Conservation (phyloP, 2,329 filamentous ascomycete species). For the Cladosporium sp. region DNA sequence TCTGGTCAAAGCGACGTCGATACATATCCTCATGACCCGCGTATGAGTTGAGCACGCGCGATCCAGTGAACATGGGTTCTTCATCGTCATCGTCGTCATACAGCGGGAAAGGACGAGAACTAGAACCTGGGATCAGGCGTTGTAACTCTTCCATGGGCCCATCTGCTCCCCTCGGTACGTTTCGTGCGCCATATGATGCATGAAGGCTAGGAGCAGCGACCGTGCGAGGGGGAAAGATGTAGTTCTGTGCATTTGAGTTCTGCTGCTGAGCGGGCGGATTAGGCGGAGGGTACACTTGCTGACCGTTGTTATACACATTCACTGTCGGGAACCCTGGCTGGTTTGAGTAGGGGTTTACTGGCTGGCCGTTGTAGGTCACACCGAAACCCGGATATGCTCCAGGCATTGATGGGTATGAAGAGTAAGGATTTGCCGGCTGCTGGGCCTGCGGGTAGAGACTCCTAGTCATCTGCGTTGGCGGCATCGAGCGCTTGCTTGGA, state of each 20-base stretch:
- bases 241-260: background rate
- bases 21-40: slow-evolving; percentile 31
- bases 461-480: slow-evolving; percentile 5
- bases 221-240: background rate
- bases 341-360: background rate
- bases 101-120: background rate
- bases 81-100: slow-evolving; percentile 28
- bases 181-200: background rate
- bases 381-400: slow-evolving; percentile 24
- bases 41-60: slow-evolving; percentile 23
- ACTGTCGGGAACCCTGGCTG: background rate
- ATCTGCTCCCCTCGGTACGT: background rate
- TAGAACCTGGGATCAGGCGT: slow-evolving; percentile 23
- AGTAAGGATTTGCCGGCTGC: background rate
- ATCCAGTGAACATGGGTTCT: slow-evolving; percentile 25
- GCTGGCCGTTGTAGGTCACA: slow-evolving; percentile 6
- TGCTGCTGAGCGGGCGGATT: background rate
- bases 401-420: slow-evolving; percentile 26
- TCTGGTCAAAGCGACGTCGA: slow-evolving; percentile 27
- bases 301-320: background rate
- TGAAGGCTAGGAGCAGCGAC: background rate
- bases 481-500: slow-evolving; percentile 21
- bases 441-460: background rate
- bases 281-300: background rate
- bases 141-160: slow-evolving; percentile 23